phyloP scores from a whole-genome alignment of 345 rosid genomes.

The Euphorbia peplus region DNA sequence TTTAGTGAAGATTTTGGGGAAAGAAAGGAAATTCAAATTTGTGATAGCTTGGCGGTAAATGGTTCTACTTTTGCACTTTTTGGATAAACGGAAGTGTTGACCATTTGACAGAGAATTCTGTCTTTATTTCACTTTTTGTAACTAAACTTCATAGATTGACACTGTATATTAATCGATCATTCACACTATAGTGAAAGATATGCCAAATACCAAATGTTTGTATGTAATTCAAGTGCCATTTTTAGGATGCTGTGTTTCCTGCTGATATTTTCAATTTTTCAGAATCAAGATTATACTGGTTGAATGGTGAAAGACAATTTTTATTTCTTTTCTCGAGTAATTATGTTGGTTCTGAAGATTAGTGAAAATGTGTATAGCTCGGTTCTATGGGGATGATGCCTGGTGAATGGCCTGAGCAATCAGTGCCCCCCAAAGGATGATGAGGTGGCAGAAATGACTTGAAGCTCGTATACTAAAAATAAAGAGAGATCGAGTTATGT shows the following conservation, averaged over 20 bases:
- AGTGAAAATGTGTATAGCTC: too few relatives aligned
- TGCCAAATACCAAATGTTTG: background rate
- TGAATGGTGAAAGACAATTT: background rate
- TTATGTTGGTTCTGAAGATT: background rate
- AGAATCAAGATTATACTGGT: background rate
- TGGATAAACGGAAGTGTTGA: background rate
- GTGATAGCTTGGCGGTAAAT: background rate
- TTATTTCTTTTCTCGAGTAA: background rate
- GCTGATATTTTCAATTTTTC: background rate
- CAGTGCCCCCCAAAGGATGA: too few relatives aligned
- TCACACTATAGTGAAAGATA: slow-evolving; percentile 3
- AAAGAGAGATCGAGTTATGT: too few relatives aligned
- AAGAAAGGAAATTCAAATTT: background rate
- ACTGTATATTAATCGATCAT: slow-evolving; percentile 25
- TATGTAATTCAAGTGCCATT: background rate
- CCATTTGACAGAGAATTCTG: slow-evolving; percentile 8
- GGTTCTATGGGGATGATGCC: too few relatives aligned
- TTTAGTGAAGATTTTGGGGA: too few relatives aligned
- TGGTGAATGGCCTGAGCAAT: too few relatives aligned
- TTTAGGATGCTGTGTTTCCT: background rate
- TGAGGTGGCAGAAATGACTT: too few relatives aligned
- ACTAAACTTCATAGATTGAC: slow-evolving; percentile 11
- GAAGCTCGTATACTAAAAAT: too few relatives aligned
- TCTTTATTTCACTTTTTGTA: slow-evolving; percentile 15
- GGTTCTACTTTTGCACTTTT: slow-evolving; percentile 3